Base-by-base conservation (phyloP, 176 grass and related monocot genomes). In the Rhynchospora pubera region DNA sequence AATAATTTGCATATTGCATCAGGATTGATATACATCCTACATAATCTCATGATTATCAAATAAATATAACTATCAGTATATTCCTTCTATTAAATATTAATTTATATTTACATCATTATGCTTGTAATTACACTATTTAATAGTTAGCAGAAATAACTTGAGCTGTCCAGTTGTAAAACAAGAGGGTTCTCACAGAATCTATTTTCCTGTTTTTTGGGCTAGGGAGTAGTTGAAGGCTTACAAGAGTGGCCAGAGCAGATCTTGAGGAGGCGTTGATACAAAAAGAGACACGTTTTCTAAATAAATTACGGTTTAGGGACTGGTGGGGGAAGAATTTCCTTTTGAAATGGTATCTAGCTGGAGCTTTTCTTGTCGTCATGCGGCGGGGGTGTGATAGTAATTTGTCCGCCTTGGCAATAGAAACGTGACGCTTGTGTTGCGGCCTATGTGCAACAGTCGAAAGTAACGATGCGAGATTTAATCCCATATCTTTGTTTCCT, bases 311-410 rank as follows among this genome's bases (percentile, higher is more conserved):
- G 34, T 22, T 83, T 73, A 14, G 83, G 86, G 87, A n/a, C 86
- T 75, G 30, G 23, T 51, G 1, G 28, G 5, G 18, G 50, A 42
- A 21, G 9, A 39, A 16, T 46, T 83, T 48, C 60, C 70, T 68
- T 77, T 12, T 84, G 48, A 15, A 61, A 78, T 79, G 74, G 42
- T 86, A 63, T 88, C 81, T 89, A 87, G 82, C 85, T 94, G 89
- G 69, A 93, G 82, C 68, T 83, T 76, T 73, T 47, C 82, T 94
- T 91, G 91, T 89, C 91, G 83, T 87, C 71, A 83, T 89, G 84
- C 81, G 83, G 50, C 14, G 65, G 60, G 51, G 79, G 12, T 47
- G 28, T 30, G 34, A 51, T 67, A 3, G 79, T 82, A 16, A 82
- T 67, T 62, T 65, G 0, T 0, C 22, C 2, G 24, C 23, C 62